Evolutionary conservation across 371 early-diverging fungal genomes (phyloP).

Genomic region (Mortierella sp.): DNA sequence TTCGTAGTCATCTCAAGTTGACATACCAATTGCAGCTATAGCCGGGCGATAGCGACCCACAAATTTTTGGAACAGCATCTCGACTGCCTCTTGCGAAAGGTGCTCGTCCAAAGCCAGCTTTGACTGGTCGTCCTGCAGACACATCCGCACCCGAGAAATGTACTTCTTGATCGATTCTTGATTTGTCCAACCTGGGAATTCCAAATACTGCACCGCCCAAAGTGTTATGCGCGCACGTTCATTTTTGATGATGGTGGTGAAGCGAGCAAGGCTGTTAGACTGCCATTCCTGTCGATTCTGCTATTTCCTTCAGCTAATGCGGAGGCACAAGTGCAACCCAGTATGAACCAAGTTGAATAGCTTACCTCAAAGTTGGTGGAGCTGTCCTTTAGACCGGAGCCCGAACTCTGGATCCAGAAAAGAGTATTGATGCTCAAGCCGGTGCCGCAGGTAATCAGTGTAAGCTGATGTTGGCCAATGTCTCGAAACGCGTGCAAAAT

Average conservation of each 20-base stretch:
- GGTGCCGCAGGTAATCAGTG: not conserved
- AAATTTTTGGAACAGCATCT: conserved; percentile 15
- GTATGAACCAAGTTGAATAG: not conserved
- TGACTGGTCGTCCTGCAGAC: conserved; percentile 14
- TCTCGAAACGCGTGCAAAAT: conserved; percentile 40
- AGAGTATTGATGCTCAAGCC: conserved; percentile 27
- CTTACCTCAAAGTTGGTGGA: conserved; percentile 16
- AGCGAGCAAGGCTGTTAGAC: no score
- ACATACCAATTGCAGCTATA: conserved; percentile 15
- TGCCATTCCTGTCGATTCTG: no score
- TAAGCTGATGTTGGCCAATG: conserved; percentile 29
- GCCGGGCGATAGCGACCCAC: conserved; percentile 14
- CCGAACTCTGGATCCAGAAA: conserved; percentile 42
- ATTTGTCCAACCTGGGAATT: conserved; percentile 11
- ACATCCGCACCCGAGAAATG: conserved; percentile 18
- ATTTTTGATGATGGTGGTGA: no score
- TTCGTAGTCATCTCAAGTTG: not conserved
- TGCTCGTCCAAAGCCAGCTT: conserved; percentile 6
- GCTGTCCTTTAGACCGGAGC: conserved; percentile 30
- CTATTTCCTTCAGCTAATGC: no score
- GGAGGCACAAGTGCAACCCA: no score
- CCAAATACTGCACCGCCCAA: no score
- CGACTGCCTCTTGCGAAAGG: conserved; percentile 15
- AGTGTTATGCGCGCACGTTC: no score
- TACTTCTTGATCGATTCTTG: conserved; percentile 9